Evolutionary conservation across 345 rosid genomes (phyloP).

Genomic region (Populus simonii): DNA sequence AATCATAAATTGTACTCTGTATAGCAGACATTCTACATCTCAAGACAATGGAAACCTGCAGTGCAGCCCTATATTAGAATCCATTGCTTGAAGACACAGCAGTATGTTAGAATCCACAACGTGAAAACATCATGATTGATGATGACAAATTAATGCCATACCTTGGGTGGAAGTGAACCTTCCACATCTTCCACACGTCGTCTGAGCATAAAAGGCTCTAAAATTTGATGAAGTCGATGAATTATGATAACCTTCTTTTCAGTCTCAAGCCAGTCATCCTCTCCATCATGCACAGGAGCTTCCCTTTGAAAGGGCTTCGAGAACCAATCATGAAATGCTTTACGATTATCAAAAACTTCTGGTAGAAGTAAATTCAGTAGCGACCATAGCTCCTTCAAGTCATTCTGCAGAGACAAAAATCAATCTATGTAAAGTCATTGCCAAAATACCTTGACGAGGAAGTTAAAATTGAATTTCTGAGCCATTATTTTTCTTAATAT

Average conservation of each 20-base stretch:
- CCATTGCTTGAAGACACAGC: constrained; percentile 11
- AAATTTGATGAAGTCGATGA: constrained; percentile 98
- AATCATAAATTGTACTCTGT: constrained; percentile 96
- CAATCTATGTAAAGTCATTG: constrained; percentile 2
- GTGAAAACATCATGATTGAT: background rate
- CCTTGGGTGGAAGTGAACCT: constrained; percentile 99
- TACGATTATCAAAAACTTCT: constrained; percentile 97
- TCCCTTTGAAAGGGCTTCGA: constrained; percentile 97
- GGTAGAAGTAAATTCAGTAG: constrained; percentile 97
- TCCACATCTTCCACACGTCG: constrained; percentile 99
- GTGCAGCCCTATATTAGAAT: constrained; percentile 29
- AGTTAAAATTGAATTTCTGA: background rate
- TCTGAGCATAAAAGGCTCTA: constrained; percentile 99
- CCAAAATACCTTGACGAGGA: background rate
- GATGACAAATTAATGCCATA: constrained; percentile 27
- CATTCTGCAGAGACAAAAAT: constrained; percentile 61
- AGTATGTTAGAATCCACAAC: background rate
- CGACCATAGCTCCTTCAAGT: constrained; percentile 99
- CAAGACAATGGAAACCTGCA: constrained; percentile 88
- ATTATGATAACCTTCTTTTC: constrained; percentile 98
- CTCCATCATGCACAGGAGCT: constrained; percentile 70
- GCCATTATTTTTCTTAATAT: background rate
- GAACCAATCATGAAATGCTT: constrained; percentile 99
- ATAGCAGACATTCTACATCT: constrained; percentile 97
- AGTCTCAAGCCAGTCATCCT: constrained; percentile 99